A percentile compares a stretch with the other conserved stretches of the same genome.
These are phyloP conservation scores for Phlebiopsis gigantea DNA, from an alignment of 768 basidiomycete species.

Conservation along the genomic window DNA sequence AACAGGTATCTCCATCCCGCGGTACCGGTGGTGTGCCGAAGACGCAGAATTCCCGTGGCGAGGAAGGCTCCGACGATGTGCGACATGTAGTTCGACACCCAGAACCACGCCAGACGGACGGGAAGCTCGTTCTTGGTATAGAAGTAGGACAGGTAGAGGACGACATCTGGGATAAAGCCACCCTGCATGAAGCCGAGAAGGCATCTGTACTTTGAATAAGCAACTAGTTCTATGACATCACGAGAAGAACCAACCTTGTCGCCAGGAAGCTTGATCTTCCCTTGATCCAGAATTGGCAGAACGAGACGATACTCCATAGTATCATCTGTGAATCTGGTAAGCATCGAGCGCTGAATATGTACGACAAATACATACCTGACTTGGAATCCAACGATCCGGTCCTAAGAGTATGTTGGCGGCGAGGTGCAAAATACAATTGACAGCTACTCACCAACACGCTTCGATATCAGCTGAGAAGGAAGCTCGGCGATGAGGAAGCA, in stretches of 20 bases:
- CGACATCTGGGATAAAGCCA: conserved; percentile 59
- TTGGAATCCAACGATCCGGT: conserved; percentile 63
- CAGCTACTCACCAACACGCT: conserved; percentile 44
- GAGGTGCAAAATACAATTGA: neutral
- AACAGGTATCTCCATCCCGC: conserved; percentile 59
- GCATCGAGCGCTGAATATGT: neutral
- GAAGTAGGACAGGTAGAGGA: conserved; percentile 63
- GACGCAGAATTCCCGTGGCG: conserved; percentile 53
- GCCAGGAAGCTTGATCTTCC: conserved; percentile 50
- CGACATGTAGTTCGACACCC: conserved; percentile 53
- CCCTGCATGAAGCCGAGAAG: conserved; percentile 59
- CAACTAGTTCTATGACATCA: neutral
- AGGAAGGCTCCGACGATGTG: conserved; percentile 60
- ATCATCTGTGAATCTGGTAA: conserved; percentile 33
- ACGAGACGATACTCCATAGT: conserved; percentile 51
- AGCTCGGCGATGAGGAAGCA: conserved; percentile 42
- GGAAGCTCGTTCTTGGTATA: conserved; percentile 58
- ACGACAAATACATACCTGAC: conserved; percentile 34
- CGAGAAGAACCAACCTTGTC: conserved; percentile 32
- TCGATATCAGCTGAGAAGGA: conserved; percentile 66
- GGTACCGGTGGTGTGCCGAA: conserved; percentile 40
- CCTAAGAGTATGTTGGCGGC: neutral
- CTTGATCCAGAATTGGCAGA: conserved; percentile 52
- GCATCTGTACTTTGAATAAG: conserved; percentile 27
- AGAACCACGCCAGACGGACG: conserved; percentile 65